These are phyloP conservation scores for Trichoderma sp. DNA, from an alignment of 2,329 filamentous ascomycete species.

Conservation along the genomic window DNA sequence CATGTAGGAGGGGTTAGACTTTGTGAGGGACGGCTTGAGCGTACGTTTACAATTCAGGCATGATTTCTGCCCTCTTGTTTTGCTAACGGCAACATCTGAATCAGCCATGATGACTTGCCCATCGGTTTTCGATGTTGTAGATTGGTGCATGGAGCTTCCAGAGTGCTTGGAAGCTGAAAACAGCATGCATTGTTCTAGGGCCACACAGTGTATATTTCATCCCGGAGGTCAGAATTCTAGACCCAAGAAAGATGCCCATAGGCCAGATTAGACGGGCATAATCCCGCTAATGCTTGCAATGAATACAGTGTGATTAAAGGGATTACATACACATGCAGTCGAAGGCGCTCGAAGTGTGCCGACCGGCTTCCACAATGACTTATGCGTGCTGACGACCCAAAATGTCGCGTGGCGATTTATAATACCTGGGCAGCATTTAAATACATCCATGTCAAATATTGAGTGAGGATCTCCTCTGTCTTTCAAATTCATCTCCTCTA, in stretches of 20 bases:
- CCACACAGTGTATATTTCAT: neutral
- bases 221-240: neutral
- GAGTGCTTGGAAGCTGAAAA: neutral
- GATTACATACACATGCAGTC: neutral
- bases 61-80: conserved; percentile 6
- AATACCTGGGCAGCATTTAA: neutral
- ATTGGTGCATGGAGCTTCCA: neutral
- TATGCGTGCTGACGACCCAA: neutral
- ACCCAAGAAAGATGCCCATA: neutral
- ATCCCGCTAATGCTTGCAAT: neutral
- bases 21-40: neutral
- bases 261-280: neutral
- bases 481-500: neutral
- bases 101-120: neutral
- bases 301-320: neutral
- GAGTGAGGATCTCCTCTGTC: neutral
- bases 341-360: neutral
- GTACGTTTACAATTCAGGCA: conserved; percentile 17
- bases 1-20: neutral
- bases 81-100: neutral
- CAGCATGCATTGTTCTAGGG: neutral
- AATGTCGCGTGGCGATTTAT: neutral
- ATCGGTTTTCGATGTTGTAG: neutral
- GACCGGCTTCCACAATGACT: neutral
- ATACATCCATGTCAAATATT: neutral